phyloP scores from a whole-genome alignment of 1,284 basidiomycete species.

The Phlebopus sp. region DNA sequence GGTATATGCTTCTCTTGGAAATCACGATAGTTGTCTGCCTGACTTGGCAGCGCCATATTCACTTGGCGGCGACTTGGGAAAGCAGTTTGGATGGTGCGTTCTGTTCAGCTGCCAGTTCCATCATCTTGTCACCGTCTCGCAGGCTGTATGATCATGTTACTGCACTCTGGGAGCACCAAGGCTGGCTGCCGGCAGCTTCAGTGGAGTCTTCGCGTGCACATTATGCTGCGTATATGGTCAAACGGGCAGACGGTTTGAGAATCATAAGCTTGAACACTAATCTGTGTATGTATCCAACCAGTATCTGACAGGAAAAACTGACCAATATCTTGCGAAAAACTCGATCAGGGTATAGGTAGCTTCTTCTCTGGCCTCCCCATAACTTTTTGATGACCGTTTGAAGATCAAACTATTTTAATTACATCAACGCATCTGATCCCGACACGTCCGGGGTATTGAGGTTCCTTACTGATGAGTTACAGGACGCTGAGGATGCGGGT shows the following conservation, averaged over 20 bases:
- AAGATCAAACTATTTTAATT: conserved; percentile 72
- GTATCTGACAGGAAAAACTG: not conserved
- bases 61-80: conserved; percentile 49
- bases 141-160: conserved; percentile 79
- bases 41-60: conserved; percentile 46
- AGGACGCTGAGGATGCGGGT: conserved; percentile 69
- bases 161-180: conserved; percentile 64
- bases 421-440: conserved; percentile 69
- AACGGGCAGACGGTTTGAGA: conserved; percentile 63
- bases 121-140: not conserved
- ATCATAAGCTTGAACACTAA: conserved; percentile 80
- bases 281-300: conserved; percentile 48
- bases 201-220: conserved; percentile 62
- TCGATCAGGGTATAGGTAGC: conserved; percentile 20
- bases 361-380: not conserved
- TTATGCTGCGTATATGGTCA: conserved; percentile 71
- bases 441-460: conserved; percentile 75
- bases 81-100: conserved; percentile 63
- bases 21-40: conserved; percentile 50
- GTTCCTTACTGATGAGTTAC: conserved; percentile 80
- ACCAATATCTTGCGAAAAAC: not conserved
- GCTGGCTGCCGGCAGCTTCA: conserved; percentile 65
- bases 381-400: conserved; percentile 5
- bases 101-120: not conserved
- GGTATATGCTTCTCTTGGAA: conserved; percentile 72